phyloP scores from a whole-genome alignment of 2,329 filamentous ascomycete species.

The Sarocladium brachiariae region DNA sequence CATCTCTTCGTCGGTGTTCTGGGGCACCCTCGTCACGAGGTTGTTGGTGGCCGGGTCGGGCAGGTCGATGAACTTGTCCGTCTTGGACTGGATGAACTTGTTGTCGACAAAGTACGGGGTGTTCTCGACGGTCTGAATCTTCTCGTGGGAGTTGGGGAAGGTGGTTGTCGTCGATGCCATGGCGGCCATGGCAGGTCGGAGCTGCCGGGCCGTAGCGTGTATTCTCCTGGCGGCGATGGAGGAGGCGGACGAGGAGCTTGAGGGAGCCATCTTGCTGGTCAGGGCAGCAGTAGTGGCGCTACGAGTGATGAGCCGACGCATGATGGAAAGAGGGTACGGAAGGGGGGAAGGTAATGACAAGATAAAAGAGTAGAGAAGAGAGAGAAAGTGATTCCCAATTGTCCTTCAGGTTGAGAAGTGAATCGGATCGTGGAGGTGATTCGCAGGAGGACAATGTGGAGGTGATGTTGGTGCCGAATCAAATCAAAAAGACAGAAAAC shows the following conservation, averaged over 20 bases:
- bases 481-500: not conserved
- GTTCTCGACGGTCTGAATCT: slow-evolving; percentile 58
- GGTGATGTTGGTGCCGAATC: too few relatives aligned
- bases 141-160: slow-evolving; percentile 67
- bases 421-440: not conserved
- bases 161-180: slow-evolving; percentile 49
- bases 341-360: not conserved
- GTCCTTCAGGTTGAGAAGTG: not conserved
- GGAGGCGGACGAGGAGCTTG: slow-evolving; percentile 19
- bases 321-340: slow-evolving; percentile 21
- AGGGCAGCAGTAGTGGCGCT: slow-evolving; percentile 28
- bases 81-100: slow-evolving; percentile 61
- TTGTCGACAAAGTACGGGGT: slow-evolving; percentile 82
- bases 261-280: slow-evolving; percentile 24
- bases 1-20: slow-evolving; percentile 73
- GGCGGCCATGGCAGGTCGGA: slow-evolving; percentile 42
- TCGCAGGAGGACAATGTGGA: too few relatives aligned
- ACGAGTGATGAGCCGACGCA: slow-evolving; percentile 40
- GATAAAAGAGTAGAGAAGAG: not conserved
- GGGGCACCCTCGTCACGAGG: slow-evolving; percentile 74
- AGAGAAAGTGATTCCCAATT: not conserved
- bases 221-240: slow-evolving; percentile 43
- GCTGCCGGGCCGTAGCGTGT: slow-evolving; percentile 49
- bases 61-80: slow-evolving; percentile 70
- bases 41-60: slow-evolving; percentile 82